phyloP scores from a whole-genome alignment of 164 flowering plant species.

The Amborella trichopoda region DNA sequence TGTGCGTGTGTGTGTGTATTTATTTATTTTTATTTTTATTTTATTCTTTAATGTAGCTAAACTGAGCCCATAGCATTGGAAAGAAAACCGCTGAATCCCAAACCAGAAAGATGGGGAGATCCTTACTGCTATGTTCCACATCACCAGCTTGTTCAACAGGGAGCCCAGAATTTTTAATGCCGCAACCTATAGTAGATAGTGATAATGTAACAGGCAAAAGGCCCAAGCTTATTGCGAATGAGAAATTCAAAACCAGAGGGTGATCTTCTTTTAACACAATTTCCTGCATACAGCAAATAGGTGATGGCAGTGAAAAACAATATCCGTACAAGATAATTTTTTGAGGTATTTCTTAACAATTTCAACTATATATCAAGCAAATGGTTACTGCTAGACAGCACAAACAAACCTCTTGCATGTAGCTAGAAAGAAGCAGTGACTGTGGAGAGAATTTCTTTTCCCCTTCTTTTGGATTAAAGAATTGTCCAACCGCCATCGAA shows the following conservation, averaged over 20 bases:
- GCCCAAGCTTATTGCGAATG: constrained; percentile 80
- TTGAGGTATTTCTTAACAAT: too few relatives aligned
- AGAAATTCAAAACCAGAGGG: constrained; percentile 67
- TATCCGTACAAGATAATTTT: too few relatives aligned
- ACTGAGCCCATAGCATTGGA: too few relatives aligned
- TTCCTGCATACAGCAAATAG: constrained; percentile 40
- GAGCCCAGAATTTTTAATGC: constrained; percentile 62
- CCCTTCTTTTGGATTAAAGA: constrained; percentile 80
- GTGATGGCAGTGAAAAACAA: too few relatives aligned
- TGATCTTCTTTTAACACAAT: constrained; percentile 67
- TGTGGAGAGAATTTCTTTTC: constrained; percentile 34
- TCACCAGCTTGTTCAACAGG: constrained; percentile 66
- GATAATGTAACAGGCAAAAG: constrained; percentile 75
- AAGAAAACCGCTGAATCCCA: too few relatives aligned
- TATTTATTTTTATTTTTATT: too few relatives aligned
- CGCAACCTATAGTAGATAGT: constrained; percentile 65
- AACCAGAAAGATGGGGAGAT: constrained; percentile 1
- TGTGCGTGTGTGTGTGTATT: too few relatives aligned
- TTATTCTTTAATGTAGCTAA: too few relatives aligned
- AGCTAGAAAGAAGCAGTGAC: constrained; percentile 46
- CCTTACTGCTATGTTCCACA: constrained; percentile 56
- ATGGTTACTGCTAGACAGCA: constrained; percentile 8
- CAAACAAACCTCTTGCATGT: constrained; percentile 48
- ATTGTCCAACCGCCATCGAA: constrained; percentile 99
- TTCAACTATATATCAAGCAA: neutral